Base-by-base conservation (phyloP, 306 rosid genomes). In the Urtica urens region DNA sequence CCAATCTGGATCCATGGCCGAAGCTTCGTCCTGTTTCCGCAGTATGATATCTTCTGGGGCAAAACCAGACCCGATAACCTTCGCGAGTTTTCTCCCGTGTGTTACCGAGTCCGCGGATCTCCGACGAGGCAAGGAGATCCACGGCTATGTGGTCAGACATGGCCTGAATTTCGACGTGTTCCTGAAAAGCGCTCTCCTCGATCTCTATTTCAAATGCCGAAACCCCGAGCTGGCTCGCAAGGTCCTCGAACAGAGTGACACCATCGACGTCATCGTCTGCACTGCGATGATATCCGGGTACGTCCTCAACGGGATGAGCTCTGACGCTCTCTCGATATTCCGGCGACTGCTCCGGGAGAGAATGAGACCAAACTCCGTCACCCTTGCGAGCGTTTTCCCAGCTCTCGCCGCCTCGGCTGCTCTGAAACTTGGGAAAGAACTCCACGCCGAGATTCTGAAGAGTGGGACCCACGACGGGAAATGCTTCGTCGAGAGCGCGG, bases 141-240 rank as follows among this genome's bases (percentile, higher is more conserved):
- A 60, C 10, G 46, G 66, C 15, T 60, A 60, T 23, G 31, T 60
- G 31, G 22, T 60, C 10, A 40, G 59, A 31, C 45, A 60, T 5
- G 19, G 45, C 9, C 27, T 60, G 43, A 26, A 31, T 1, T 41
- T 60, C 23, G 58, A 60, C 43, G 45, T 60, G 45, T 60, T 50
- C 18, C 13, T 50, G 54, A 43, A 51, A 41, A 51, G 66, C 33
- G 66, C 66, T 16, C 46, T 51, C 7, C 30, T 42, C 18, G 59
- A 60, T 60, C 40, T 51, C 18, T 60, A 51, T 46, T 51, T 44
- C 51, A 60, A 60, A 58, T 50, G 66, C 20, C 23, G 59, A 45
- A 50, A 45, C 13, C 44, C 30, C 34, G 27, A 23, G 18, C 21
- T 51, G 66, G 52, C 59, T 10, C 1, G 2, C 33, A 40, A 30